A percentile compares a stretch with the other conserved stretches of the same genome.
These are phyloP conservation scores for Backusella liffmaniae DNA, from an alignment of 192 early-diverging fungal species.

Conservation along the genomic window DNA sequence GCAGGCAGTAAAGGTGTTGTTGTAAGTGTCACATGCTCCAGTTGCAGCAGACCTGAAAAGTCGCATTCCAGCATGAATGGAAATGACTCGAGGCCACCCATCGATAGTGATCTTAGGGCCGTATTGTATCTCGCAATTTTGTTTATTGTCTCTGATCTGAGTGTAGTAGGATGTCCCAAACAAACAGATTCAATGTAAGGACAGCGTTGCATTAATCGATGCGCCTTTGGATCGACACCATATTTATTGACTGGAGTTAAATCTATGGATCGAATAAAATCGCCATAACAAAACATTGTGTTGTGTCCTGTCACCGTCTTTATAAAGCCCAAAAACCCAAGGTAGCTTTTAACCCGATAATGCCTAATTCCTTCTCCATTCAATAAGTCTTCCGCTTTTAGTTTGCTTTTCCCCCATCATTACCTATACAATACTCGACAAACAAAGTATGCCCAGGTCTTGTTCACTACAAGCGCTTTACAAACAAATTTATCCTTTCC, in stretches of 20 bases:
- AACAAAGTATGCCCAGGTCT: neutral
- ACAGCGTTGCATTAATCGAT: neutral
- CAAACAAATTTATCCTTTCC: neutral
- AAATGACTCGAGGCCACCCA: neutral
- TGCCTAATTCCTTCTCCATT: neutral
- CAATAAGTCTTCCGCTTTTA: too few relatives aligned
- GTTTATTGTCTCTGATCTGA: neutral
- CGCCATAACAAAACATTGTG: neutral
- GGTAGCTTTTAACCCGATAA: neutral
- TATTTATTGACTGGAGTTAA: neutral
- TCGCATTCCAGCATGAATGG: neutral
- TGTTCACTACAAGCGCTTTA: neutral
- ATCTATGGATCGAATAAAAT: neutral
- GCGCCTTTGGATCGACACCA: neutral
- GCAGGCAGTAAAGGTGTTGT: neutral
- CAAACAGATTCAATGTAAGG: neutral
- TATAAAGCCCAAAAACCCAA: neutral
- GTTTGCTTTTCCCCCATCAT: too few relatives aligned
- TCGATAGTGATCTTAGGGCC: neutral
- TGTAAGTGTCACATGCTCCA: neutral
- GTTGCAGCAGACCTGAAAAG: neutral
- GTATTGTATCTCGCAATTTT: neutral
- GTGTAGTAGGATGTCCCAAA: neutral
- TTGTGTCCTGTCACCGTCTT: neutral
- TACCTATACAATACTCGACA: constrained; percentile 1